Evolutionary conservation across 2,329 filamentous ascomycete genomes (phyloP).

Genomic region (Ambrosiella beaveri): DNA sequence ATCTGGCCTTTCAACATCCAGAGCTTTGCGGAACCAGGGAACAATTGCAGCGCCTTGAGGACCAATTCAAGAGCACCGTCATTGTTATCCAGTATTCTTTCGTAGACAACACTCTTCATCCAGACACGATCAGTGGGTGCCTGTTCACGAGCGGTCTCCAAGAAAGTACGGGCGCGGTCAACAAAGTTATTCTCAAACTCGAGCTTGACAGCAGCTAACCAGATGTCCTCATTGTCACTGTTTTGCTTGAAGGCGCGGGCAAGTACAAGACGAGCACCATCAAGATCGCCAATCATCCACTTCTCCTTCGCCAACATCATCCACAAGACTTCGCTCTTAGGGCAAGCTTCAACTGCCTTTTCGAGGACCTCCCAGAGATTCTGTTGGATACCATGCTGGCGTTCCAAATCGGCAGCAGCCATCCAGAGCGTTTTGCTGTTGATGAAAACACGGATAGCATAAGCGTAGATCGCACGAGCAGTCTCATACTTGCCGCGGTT

Average conservation of each 20-base stretch:
- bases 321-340: constrained; percentile 82
- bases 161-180: constrained; percentile 64
- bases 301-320: constrained; percentile 92
- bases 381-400: constrained; percentile 71
- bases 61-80: constrained; percentile 75
- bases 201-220: constrained; percentile 88
- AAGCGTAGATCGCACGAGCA: constrained; percentile 82
- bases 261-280: constrained; percentile 71
- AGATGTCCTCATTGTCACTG: constrained; percentile 94
- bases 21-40: constrained; percentile 71
- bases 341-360: constrained; percentile 85
- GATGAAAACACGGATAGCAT: constrained; percentile 75
- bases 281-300: constrained; percentile 73
- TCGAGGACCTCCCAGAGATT: constrained; percentile 72
- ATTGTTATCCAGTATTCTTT: constrained; percentile 63
- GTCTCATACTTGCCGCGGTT: constrained; percentile 73
- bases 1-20: constrained; percentile 99
- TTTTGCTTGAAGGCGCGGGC: constrained; percentile 87
- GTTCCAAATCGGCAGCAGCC: constrained; percentile 77
- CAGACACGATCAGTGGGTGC: constrained; percentile 92
- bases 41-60: constrained; percentile 70
- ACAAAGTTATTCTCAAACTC: constrained; percentile 78
- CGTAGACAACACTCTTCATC: constrained; percentile 90
- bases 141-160: constrained; percentile 68
- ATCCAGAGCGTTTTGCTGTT: constrained; percentile 81